Evolutionary conservation across 768 basidiomycete species (phyloP).

Genomic region (Kwoniella heveanensis): DNA sequence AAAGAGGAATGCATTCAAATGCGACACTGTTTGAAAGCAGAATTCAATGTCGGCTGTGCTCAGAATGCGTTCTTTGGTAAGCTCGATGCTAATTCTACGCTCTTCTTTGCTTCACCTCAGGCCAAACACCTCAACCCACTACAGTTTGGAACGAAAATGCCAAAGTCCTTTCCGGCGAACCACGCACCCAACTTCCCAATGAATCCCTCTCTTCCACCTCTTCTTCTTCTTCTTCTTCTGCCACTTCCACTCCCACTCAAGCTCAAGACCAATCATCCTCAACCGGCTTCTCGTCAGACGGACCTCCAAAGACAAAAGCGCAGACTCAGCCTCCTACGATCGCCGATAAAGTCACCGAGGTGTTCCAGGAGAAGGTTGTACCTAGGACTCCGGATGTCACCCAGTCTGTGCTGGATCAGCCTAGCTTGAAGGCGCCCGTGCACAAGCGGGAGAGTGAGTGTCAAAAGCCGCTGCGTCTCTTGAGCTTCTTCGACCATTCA

Average conservation of each 20-base stretch:
- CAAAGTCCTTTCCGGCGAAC: background rate
- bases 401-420: constrained; percentile 29
- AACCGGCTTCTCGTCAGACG: background rate
- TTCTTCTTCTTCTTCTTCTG: background rate
- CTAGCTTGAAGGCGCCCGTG: constrained; percentile 31
- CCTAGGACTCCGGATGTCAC: background rate
- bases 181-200: background rate
- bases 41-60: too few relatives aligned
- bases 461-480: background rate
- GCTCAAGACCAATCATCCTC: constrained; percentile 6
- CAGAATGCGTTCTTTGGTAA: background rate
- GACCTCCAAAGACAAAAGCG: background rate
- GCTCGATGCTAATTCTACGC: background rate
- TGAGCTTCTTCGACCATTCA: too few relatives aligned
- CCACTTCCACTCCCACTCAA: background rate
- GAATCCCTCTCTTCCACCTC: background rate
- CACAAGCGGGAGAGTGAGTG: constrained; percentile 28
- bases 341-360: background rate
- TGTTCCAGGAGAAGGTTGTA: background rate
- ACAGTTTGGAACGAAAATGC: background rate
- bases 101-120: background rate
- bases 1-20: too few relatives aligned
- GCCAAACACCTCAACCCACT: background rate
- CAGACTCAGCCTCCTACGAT: background rate
- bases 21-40: too few relatives aligned